Percentiles rank a stretch among this genome's conserved stretches.
phyloP scores from a whole-genome alignment of 345 rosid genomes.

The Eucalyptus marginata region DNA sequence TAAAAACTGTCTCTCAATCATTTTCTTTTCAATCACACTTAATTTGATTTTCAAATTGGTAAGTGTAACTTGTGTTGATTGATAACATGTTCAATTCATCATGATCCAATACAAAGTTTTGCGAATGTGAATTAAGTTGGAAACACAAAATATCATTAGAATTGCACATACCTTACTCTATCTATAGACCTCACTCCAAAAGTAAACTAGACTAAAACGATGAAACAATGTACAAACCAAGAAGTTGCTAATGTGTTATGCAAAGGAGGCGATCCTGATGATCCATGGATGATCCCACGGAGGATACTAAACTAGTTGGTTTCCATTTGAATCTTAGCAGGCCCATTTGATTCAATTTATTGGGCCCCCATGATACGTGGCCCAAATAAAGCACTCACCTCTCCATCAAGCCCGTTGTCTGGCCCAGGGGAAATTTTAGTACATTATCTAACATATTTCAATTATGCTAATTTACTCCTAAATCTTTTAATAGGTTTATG shows the following conservation, averaged over 20 bases:
- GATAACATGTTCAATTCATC: neutral
- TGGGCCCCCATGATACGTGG: neutral
- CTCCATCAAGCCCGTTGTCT: neutral
- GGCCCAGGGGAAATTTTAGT: neutral
- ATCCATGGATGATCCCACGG: neutral
- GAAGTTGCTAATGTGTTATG: neutral
- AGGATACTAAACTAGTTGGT: neutral
- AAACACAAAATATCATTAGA: neutral
- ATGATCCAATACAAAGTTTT: neutral
- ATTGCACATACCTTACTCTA: neutral
- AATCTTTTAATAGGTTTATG: no score
- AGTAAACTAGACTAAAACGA: neutral
- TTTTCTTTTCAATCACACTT: neutral
- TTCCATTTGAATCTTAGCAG: neutral
- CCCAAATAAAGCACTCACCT: neutral
- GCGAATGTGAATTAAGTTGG: accelerated
- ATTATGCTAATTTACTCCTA: no score
- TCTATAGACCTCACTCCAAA: neutral
- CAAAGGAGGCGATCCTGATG: neutral
- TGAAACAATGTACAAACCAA: neutral
- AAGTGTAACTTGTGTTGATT: neutral
- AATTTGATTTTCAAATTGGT: neutral
- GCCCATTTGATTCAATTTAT: neutral
- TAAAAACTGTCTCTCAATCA: no score
- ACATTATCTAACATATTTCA: no score